Percentiles rank a stretch among this genome's conserved stretches.
phyloP scores from a whole-genome alignment of 2,329 filamentous ascomycete species.

The Cladosporium colombiae region DNA sequence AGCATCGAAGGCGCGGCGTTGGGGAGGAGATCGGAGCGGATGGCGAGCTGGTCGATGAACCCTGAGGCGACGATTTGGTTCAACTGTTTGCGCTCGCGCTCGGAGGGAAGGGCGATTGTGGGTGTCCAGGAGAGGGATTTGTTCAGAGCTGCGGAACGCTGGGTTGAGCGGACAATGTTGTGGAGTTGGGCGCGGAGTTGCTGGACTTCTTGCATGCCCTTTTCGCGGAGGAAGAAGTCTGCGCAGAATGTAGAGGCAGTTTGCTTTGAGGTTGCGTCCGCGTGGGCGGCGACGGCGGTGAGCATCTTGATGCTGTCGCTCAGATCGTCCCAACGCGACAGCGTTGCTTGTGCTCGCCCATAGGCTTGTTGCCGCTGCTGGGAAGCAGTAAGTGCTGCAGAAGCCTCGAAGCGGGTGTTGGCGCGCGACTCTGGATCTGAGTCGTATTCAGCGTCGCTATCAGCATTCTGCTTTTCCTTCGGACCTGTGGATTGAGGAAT shows the following conservation, averaged over 20 bases:
- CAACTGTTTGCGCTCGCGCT: conserved; percentile 70
- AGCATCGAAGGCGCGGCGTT: conserved; percentile 60
- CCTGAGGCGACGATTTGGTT: conserved; percentile 91
- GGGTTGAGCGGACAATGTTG: conserved; percentile 64
- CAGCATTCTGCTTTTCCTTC: conserved; percentile 46
- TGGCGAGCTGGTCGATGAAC: conserved; percentile 91
- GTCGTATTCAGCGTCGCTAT: conserved; percentile 49
- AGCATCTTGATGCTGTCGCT: conserved; percentile 90
- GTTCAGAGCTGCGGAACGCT: conserved; percentile 13
- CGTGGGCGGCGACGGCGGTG: conserved; percentile 84
- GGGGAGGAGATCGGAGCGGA: conserved; percentile 77
- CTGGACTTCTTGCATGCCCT: conserved; percentile 81
- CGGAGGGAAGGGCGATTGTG: conserved; percentile 58
- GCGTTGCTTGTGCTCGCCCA: conserved; percentile 73
- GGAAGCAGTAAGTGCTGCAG: conserved; percentile 53
- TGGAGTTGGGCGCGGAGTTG: conserved; percentile 83
- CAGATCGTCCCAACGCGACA: conserved; percentile 77
- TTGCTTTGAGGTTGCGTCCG: conserved; percentile 61
- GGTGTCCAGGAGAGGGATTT: conserved; percentile 33
- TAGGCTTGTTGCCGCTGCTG: conserved; percentile 65
- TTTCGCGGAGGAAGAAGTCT: conserved; percentile 80
- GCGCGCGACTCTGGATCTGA: conserved; percentile 16
- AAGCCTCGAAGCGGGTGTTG: conserved; percentile 8
- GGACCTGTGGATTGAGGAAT: conserved; percentile 60
- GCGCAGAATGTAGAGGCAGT: conserved; percentile 64